Evolutionary conservation across 179 eudicot genomes (phyloP).

Genomic region (Beta corolliflora): DNA sequence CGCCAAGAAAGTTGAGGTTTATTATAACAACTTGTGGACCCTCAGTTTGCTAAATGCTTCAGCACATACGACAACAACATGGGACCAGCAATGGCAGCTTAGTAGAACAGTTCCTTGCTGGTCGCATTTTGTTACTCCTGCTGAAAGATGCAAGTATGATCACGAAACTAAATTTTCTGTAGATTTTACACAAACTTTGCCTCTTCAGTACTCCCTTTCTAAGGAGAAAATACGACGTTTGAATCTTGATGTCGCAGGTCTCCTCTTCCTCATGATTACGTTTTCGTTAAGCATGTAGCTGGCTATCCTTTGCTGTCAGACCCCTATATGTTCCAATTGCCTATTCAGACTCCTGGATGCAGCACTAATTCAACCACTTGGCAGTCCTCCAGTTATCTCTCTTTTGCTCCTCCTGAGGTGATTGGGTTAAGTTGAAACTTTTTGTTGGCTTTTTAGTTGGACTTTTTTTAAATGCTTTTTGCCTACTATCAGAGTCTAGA

Average conservation of each 20-base stretch:
- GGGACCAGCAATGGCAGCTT: conserved; percentile 77
- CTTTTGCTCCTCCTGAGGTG: conserved; percentile 97
- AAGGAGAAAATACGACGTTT: conserved; percentile 7
- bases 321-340: conserved; percentile 49
- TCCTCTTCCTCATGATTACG: conserved; percentile 56
- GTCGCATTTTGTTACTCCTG: conserved; percentile 65
- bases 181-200: not conserved
- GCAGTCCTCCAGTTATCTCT: conserved; percentile 59
- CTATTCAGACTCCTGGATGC: conserved; percentile 62
- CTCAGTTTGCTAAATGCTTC: conserved; percentile 68
- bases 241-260: conserved; percentile 50
- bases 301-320: conserved; percentile 76
- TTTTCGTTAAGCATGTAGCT: conserved; percentile 50
- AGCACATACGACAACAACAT: conserved; percentile 51
- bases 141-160: conserved; percentile 74
- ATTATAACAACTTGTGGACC: conserved; percentile 78
- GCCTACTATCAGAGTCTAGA: not conserved
- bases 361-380: conserved; percentile 31
- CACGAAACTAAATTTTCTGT: not conserved
- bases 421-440: conserved; percentile 9
- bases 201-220: not conserved
- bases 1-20: conserved; percentile 58
- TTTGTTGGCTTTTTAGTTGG: not conserved
- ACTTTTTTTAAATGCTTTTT: not conserved
- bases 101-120: conserved; percentile 86